These are phyloP conservation scores for Grosmannia clavigera DNA, from an alignment of 2,329 filamentous ascomycete species.

Conservation along the genomic window DNA sequence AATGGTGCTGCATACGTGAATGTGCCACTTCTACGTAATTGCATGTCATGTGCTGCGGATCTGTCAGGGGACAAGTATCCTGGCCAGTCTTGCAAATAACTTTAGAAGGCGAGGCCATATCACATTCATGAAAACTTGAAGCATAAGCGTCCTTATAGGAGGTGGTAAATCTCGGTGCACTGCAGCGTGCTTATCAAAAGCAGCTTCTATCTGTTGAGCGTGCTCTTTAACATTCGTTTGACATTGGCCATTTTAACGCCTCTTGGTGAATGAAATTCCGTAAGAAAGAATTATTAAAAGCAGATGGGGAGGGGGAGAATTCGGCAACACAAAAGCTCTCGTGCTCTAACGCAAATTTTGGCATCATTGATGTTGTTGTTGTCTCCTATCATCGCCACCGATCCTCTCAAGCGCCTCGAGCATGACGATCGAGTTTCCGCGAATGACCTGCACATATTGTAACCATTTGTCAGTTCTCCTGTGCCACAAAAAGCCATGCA, in stretches of 20 bases:
- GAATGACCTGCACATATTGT: slow-evolving; percentile 55
- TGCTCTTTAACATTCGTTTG: background rate
- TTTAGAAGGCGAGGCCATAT: no score
- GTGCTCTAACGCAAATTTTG: background rate
- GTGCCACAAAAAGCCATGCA: background rate
- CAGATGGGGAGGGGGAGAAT: background rate
- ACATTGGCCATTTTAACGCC: background rate
- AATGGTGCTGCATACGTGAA: background rate
- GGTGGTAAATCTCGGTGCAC: background rate
- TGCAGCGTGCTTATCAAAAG: background rate
- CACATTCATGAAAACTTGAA: background rate
- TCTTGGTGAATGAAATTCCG: background rate
- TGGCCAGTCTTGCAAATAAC: background rate
- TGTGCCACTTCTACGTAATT: background rate
- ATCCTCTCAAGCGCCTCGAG: slow-evolving; percentile 70
- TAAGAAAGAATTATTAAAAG: background rate
- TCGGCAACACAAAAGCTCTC: background rate
- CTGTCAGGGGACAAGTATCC: background rate
- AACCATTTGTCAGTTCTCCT: background rate
- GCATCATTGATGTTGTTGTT: background rate
- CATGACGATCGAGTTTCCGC: slow-evolving; percentile 98
- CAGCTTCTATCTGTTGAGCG: background rate
- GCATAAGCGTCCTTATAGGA: background rate
- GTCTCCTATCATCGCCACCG: slow-evolving; percentile 39
- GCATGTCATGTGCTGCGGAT: background rate